Evolutionary conservation across 148 eudicot species (phyloP), one percentile per base, ranked within the genome.

Genomic region (Vaccinium myrtillus): DNA sequence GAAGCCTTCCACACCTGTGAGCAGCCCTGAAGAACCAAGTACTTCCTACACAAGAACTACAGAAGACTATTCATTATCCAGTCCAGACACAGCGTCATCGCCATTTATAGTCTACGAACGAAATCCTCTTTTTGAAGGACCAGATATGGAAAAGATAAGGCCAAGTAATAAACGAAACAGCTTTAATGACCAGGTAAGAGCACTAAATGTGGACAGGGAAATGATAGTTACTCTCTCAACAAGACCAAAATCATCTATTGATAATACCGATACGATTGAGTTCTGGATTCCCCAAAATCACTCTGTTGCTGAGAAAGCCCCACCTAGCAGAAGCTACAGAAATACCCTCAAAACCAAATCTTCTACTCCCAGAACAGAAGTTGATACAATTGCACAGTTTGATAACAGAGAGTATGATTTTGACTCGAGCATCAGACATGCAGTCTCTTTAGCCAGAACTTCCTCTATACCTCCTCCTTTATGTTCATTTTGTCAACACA

Each of bases 381-480:
- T 71, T 51, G 87, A 90, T 88, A 86, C 83, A 18, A 79, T 84
- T 83, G 55, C 80, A 21, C 89, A 82, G 75, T 87, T 69, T 58
- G 83, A 85, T 86, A 70, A 75, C 74, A 88, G 82, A 82, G 87
- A 81, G 39, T 87, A 87, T 16, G 80, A 61, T 36, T 83, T 36
- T 46, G 78, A 88, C 73, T 82, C 91, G 59, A 91, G 84, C 87
- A 87, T 93, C 39, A 87, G 94, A 84, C 90, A 95, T n/a, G 93
- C 98, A 25, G 93, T 95, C 77, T 91, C 95, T 63, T 77, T 92
- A 43, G 84, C 87, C 27, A 90, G 87, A 86, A 90, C 90, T 39
- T 89, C 93, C 69, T 93, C 98, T 81, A 91, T 86, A 10, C 96
- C 98, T 83, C 98, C 98, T 71, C 98, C 98, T 86, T 77, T 95